Evolutionary conservation across 169 alveolate species (phyloP), one percentile per base, ranked within the genome.

Genomic region (Plasmodium gallinaceum): DNA sequence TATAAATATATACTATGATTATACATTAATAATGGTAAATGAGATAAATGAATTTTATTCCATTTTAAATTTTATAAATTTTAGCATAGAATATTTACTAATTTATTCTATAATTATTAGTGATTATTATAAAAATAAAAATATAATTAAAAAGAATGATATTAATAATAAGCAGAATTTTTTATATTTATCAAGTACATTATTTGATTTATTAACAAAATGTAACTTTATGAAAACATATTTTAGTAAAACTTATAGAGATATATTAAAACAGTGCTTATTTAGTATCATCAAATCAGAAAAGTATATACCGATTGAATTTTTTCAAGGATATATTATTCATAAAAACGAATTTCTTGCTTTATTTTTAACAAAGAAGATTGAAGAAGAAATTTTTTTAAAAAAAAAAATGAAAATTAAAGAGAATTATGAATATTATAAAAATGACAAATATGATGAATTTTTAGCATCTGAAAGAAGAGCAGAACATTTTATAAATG

Each of bases 251-350:
- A 86, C 92, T 5, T 86, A 86, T 26, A 71, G 92, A 18, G 75
- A 71, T 26, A 66, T 86, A n/a, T 52, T 86, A 62, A 86, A 86
- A 65, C 88, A 86, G 26, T 86, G 92, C n/a, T 39, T 86, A 3
- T 86, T 86, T 66, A 45, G 32, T 61, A 32, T 86, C 7, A 70
- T 86, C 0, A 71, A 60, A 10, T 24, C 92, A 0, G 92, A 75
- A 9, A 86, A 71, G 3, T 86, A 86, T 39, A 72, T 86, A 61
- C 92, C 92, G 0, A 58, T 86, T 10, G 92, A 86, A 7, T 71
- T 86, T 61, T 86, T 86, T 26, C 92, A 86, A 86, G 92, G 92
- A 39, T 86, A 86, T 71, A 86, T 86, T 16, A 86, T 86, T n/a
- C 86, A 71, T 32, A 86, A 71, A 54, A 66, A 60, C 45, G 92